These are phyloP conservation scores for Penicillium odoratum DNA, from an alignment of 495 filamentous ascomycete species.

Conservation along the genomic window DNA sequence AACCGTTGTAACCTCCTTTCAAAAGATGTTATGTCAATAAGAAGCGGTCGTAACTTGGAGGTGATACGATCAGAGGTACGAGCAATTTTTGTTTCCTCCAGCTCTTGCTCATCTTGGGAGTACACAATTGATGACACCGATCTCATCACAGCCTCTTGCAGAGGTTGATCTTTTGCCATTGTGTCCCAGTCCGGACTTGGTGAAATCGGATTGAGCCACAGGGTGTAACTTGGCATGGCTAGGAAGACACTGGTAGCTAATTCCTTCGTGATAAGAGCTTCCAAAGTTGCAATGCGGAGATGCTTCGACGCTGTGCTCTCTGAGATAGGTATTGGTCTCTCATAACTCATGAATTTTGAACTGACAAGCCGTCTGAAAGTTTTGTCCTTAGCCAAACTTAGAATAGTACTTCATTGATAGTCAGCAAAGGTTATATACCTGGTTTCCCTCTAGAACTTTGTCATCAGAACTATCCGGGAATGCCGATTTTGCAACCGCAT, in stretches of 20 bases:
- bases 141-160: slow-evolving; percentile 1
- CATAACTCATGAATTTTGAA: not conserved
- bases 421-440: too few relatives aligned
- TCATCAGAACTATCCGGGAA: too few relatives aligned
- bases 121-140: slow-evolving; percentile 1
- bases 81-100: slow-evolving; percentile 1
- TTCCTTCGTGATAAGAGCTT: slow-evolving; percentile 1
- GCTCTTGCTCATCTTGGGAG: not conserved
- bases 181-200: not conserved
- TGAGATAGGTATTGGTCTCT: slow-evolving; percentile 3
- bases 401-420: not conserved
- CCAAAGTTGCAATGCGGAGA: slow-evolving; percentile 1
- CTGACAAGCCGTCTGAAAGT: not conserved
- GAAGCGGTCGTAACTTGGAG: not conserved
- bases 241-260: not conserved
- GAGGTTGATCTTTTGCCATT: not conserved
- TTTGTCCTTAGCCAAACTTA: not conserved
- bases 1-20: not conserved
- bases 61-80: not conserved
- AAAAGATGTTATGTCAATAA: not conserved
- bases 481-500: too few relatives aligned
- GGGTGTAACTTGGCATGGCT: not conserved
- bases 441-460: too few relatives aligned
- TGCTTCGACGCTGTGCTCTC: not conserved
- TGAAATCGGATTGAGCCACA: not conserved